Evolutionary conservation across 1,284 basidiomycete species (phyloP), one percentile per base, ranked within the genome.

Genomic region (Cronartium quercuum): DNA sequence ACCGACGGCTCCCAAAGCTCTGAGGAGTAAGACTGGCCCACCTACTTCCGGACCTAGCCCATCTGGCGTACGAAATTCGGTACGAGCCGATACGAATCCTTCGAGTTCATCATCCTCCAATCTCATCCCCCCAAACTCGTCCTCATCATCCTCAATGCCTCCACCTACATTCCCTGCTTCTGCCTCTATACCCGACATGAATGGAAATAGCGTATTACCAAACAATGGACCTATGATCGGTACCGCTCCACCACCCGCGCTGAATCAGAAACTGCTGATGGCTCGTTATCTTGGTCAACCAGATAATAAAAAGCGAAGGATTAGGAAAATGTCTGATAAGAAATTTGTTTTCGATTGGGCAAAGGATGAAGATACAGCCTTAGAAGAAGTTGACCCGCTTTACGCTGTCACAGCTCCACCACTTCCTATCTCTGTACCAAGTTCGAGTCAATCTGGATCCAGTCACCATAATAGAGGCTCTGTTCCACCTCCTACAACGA

Each of bases 261-360:
- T 70, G 37, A 68, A 76, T 13, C 68, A 60, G 74, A 77, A 40
- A 75, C 76, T 24, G 62, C 38, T 47, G 67, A 76, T 21, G 75
- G 77, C 65, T n/a, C 63, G 57, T 57, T 76, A 74, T 58, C 42
- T 64, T 24, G 66, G 60, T 21, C 60, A 71, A 55, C 69, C 69
- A 6, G 73, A 68, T 60, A 65, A 79, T 38, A 94, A 94, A 86
- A 94, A 94, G 83, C 89, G 91, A 58, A 91, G 91, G 83, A 89
- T 93, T 78, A 88, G 92, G 73, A 95, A 94, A 83, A 91, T 91
- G 86, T 91, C 90, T 79, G 92, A 94, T 81, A 90, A 93, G 82
- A 95, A 95, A 82, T 93, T 97, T 81, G 90, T 94, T n/a, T 98
- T 99, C 80, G 95, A 98, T 81, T 98, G 95, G 94, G 94, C 93